A percentile compares a stretch with the other conserved stretches of the same genome.
phyloP scores from a whole-genome alignment of 2,329 filamentous ascomycete species.

The Chrysoporthe cubensis region DNA sequence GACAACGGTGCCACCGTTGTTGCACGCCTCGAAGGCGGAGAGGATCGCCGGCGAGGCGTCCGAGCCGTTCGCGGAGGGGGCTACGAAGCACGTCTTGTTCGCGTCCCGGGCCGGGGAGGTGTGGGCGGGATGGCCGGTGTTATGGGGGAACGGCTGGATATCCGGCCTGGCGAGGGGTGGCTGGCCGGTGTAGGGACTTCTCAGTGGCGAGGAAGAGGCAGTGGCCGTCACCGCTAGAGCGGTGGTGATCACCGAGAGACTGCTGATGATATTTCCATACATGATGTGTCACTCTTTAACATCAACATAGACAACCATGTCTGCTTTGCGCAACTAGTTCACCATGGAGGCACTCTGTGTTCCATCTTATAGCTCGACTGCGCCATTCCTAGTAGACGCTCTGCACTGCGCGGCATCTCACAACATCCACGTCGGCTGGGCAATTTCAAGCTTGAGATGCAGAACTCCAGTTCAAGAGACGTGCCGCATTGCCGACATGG shows the following conservation, averaged over 20 bases:
- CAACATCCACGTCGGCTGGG: neutral
- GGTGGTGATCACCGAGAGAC: neutral
- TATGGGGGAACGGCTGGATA: constrained; percentile 18
- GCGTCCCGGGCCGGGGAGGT: constrained; percentile 30
- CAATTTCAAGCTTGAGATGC: too few relatives aligned
- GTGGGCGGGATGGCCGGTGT: constrained; percentile 5
- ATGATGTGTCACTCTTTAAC: neutral
- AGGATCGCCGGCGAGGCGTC: constrained; percentile 51
- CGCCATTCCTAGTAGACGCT: neutral
- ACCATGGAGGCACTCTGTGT: neutral
- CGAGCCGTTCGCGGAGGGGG: constrained; percentile 29
- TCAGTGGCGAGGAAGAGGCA: neutral
- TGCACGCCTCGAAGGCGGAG: constrained; percentile 60
- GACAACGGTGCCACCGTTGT: constrained; percentile 63
- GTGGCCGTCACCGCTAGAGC: neutral
- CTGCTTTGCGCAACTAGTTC: neutral
- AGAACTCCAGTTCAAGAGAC: neutral
- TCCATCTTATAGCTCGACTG: neutral
- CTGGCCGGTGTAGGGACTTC: neutral
- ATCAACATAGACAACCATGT: neutral
- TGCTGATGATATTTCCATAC: neutral
- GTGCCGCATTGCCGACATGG: neutral
- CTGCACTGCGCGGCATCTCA: neutral
- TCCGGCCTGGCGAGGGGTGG: constrained; percentile 3
- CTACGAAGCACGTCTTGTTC: constrained; percentile 35